These are phyloP conservation scores for Nemania sp. DNA, from an alignment of 2,329 filamentous ascomycete genomes.

Conservation along the genomic window DNA sequence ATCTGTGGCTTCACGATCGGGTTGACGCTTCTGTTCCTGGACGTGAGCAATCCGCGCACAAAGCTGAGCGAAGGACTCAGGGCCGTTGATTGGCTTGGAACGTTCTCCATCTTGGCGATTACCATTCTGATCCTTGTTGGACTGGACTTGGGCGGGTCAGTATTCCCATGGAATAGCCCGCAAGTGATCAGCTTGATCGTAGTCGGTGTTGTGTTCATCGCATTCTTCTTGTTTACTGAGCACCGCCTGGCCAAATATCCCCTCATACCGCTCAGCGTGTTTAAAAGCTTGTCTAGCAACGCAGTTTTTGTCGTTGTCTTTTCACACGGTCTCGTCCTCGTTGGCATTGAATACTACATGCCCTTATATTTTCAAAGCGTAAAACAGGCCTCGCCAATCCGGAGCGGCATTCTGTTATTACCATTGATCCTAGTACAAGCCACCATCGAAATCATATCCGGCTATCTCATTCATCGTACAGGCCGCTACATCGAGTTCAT, in stretches of 20 bases:
- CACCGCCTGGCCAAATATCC: slow-evolving; percentile 66
- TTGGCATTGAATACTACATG: slow-evolving; percentile 69
- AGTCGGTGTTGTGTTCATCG: slow-evolving; percentile 56
- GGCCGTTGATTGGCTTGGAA: slow-evolving; percentile 64
- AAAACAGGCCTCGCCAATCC: slow-evolving; percentile 60
- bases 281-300: slow-evolving; percentile 57
- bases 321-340: slow-evolving; percentile 60
- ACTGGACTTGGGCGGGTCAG: slow-evolving; percentile 69
- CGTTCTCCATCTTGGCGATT: slow-evolving; percentile 63
- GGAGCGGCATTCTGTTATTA: slow-evolving; percentile 64
- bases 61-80: slow-evolving; percentile 63
- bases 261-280: slow-evolving; percentile 68
- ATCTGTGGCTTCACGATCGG: not conserved
- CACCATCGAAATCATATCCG: slow-evolving; percentile 44
- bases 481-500: slow-evolving; percentile 62
- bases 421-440: slow-evolving; percentile 60
- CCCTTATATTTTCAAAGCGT: slow-evolving; percentile 75
- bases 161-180: slow-evolving; percentile 63
- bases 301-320: slow-evolving; percentile 55
- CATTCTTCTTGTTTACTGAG: slow-evolving; percentile 63
- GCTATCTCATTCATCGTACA: slow-evolving; percentile 47
- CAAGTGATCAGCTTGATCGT: slow-evolving; percentile 65
- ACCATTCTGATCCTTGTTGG: slow-evolving; percentile 72
- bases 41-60: slow-evolving; percentile 68
- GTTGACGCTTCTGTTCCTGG: slow-evolving; percentile 63